Base-by-base conservation (phyloP, 176 grass and related monocot species). In the Zea luxurians region DNA sequence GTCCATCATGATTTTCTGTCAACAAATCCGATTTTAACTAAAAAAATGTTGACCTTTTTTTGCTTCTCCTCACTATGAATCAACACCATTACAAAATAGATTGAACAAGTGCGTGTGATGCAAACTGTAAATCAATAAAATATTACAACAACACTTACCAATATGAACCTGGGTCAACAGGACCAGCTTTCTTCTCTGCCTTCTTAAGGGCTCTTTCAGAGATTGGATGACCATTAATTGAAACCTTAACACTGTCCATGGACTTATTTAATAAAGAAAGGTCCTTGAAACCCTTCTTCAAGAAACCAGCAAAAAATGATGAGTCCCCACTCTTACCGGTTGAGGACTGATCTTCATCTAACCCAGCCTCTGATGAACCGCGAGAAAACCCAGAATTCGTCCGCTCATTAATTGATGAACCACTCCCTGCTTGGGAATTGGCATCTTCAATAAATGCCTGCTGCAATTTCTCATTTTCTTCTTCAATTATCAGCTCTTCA, bases 101-200 rank as follows among this genome's bases (percentile, higher is more conserved):
- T 64, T 49, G 77, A 85, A 81, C 18, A 68, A 81, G 37, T 41
- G 3, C 20, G 36, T 21, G 59, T 78, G 48, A 53, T 61, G 36
- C 10, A 73, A 57, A 66, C 1, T 71, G 10, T 60, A 44, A 42
- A 75, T 53, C 4, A 38, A 45, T 70, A 76, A 74, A 62, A 10
- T 72, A 70, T 3, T 66, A 61, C 35, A 76, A 40, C 3, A 77
- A 70, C 52, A 75, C 83, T 92, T 87, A 98, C 96, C 96, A 98
- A 76, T 98, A 98, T 38, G 89, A 87, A 61, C 96, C 96, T 48
- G 92, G 92, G 78, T 94, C 85, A 20, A 98, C 73, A 13, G 83
- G 87, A 16, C 96, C 96, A n/a, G 96, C 89, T 74, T 94, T 87
- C 73, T 92, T 92, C 84, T 98, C 96, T 75, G 96, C 96, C 80